Base-by-base conservation (phyloP, 139 green algal genomes). In the Astrephomene gubernaculifera region DNA sequence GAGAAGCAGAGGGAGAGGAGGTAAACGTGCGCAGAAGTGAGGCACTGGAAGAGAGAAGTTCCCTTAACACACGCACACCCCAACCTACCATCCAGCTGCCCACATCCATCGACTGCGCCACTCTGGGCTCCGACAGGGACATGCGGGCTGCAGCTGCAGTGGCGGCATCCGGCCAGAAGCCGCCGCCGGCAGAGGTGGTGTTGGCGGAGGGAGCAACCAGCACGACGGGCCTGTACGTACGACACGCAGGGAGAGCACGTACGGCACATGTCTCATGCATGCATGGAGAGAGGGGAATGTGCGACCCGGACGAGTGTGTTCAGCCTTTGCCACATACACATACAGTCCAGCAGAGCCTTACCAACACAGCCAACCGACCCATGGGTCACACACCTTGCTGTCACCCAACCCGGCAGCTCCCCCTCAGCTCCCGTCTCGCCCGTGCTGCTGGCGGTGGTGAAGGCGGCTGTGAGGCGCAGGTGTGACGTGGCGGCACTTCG, bases 41-140 rank as follows among this genome's bases (percentile, higher is more conserved):
- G n/a, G n/a, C n/a, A n/a, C n/a, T n/a, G n/a, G n/a, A n/a, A n/a
- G n/a, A n/a, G n/a, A n/a, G n/a, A n/a, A n/a, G n/a, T n/a, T n/a
- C n/a, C n/a, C n/a, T n/a, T n/a, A n/a, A n/a, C n/a, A n/a, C 49
- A 57, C 49, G 17, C 17, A 57, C 49, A 57, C 49, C 49, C 49
- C 49, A 17, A 39, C 79, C 25, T 65, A 86, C 79, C 79, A 73
- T 68, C 79, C 79, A 86, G 1, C 45, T 24, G 14, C 79, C 79
- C 41, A 86, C 38, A 12, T 69, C n/a, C 45, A 86, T 36, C 8
- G 27, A 38, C 44, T 79, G 43, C 35, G 41, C 25, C 25, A 27
- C 22, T 4, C 65, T 65, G 4, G 2, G 79, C 43, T 49, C 33
- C 35, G 44, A 4, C 65, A 86, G 79, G 24, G 36, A 33, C 45